Percentiles rank a stretch among this genome's conserved stretches.
These are phyloP conservation scores for Solanum hybrid DNA, from an alignment of 305 asterid genomes.

Conservation along the genomic window DNA sequence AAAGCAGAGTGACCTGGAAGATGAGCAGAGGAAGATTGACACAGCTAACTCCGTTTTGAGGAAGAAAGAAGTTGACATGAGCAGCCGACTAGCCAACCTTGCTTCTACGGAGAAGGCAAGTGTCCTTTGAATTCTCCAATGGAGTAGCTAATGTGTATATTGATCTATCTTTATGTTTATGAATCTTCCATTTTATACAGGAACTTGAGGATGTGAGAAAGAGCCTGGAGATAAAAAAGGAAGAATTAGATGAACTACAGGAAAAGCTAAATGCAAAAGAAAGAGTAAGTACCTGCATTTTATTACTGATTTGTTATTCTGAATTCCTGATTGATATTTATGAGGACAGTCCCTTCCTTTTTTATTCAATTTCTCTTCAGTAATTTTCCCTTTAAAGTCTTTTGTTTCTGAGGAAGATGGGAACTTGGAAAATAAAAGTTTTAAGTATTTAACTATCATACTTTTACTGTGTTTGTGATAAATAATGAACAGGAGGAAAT, in stretches of 20 bases:
- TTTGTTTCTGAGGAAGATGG: not conserved
- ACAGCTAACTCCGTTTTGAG: conserved; percentile 42
- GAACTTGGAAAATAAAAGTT: not conserved
- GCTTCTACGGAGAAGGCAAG: conserved; percentile 63
- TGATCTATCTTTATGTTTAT: not conserved
- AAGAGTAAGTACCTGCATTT: conserved; percentile 37
- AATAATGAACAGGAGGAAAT: conserved; percentile 47
- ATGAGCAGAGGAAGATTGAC: conserved; percentile 57
- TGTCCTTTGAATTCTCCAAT: conserved; percentile 6
- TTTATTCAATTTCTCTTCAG: not conserved
- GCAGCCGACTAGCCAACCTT: conserved; percentile 47
- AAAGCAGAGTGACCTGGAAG: conserved; percentile 69
- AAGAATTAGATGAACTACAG: conserved; percentile 56
- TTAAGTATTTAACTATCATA: not conserved
- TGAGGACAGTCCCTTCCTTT: not conserved
- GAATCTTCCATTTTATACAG: conserved; percentile 37
- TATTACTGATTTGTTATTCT: not conserved
- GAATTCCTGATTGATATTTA: not conserved
- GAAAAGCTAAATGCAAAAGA: conserved; percentile 67
- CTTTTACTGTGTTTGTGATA: not conserved
- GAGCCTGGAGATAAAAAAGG: conserved; percentile 68
- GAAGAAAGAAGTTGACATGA: conserved; percentile 72
- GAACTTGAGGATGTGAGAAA: conserved; percentile 50
- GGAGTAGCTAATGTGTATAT: not conserved
- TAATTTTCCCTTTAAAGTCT: not conserved